Conservation (phyloP, 176 grass and related monocot species). For the Eremochloa ophiuroides region DNA sequence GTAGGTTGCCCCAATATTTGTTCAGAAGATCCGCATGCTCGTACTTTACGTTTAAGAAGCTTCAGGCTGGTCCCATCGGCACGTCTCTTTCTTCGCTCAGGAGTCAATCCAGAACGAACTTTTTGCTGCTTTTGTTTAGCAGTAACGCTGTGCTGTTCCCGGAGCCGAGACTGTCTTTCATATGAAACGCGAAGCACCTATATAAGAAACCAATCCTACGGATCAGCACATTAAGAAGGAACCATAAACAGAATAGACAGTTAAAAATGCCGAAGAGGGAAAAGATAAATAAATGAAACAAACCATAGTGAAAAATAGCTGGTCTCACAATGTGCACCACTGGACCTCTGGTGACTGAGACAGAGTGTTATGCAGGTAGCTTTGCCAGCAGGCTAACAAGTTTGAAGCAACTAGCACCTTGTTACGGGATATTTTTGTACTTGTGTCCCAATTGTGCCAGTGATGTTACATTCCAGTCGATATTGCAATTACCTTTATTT, state of each 20-base stretch:
- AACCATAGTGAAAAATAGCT: constrained; percentile 7
- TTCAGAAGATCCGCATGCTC: constrained; percentile 19
- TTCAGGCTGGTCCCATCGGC: constrained; percentile 21
- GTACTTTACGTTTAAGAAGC: constrained; percentile 27
- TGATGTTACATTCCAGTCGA: neutral
- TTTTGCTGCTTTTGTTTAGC: constrained; percentile 31
- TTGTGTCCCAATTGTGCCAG: neutral
- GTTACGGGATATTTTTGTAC: neutral
- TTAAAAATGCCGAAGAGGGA: neutral
- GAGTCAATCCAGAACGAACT: constrained; percentile 29
- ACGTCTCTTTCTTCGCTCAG: constrained; percentile 63
- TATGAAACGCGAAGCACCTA: constrained; percentile 83
- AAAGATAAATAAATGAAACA: constrained; percentile 1
- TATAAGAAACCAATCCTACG: constrained; percentile 14
- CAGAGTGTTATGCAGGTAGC: neutral
- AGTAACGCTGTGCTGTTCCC: constrained; percentile 27
- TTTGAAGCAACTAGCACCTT: neutral
- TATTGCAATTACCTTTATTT: neutral
- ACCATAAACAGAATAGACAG: neutral
- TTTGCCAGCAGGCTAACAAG: neutral
- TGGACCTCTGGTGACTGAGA: neutral
- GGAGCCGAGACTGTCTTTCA: constrained; percentile 34
- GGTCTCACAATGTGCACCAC: neutral
- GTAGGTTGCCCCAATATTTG: constrained; percentile 5
- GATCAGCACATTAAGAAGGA: constrained; percentile 21